Evolutionary conservation across 768 basidiomycete species (phyloP).

Genomic region (Pulveroboletus sp.): DNA sequence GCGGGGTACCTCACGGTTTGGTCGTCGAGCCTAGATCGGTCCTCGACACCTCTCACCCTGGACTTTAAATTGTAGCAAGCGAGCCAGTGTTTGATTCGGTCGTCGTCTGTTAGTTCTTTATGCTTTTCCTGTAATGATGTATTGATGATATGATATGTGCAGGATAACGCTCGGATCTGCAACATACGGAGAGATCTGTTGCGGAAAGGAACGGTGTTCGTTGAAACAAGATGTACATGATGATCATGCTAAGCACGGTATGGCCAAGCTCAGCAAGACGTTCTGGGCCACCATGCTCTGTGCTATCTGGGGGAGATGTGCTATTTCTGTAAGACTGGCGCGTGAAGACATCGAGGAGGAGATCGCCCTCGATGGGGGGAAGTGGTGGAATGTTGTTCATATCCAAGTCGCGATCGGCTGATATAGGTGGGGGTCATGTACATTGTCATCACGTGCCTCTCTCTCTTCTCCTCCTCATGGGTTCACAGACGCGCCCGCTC

Average conservation of each 20-base stretch:
- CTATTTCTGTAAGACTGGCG: conserved; percentile 39
- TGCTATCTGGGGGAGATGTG: conserved; percentile 33
- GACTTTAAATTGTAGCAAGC: conserved; percentile 46
- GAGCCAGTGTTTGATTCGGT: conserved; percentile 46
- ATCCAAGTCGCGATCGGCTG: conserved; percentile 9
- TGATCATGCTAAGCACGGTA: conserved; percentile 46
- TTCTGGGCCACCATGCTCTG: conserved; percentile 51
- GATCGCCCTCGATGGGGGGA: conserved; percentile 52
- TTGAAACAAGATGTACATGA: conserved; percentile 47
- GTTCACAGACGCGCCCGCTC: conserved; percentile 37
- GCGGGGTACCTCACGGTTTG: conserved; percentile 28
- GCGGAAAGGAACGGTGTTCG: conserved; percentile 41
- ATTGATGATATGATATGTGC: background rate
- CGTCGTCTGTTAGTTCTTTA: conserved; percentile 32
- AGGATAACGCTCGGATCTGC: background rate
- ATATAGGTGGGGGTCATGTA: background rate
- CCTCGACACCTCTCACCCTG: conserved; percentile 47
- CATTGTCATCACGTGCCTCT: conserved; percentile 16
- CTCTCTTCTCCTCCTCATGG: conserved; percentile 9
- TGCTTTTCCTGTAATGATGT: conserved; percentile 19
- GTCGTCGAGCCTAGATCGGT: conserved; percentile 32
- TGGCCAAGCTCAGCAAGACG: conserved; percentile 58
- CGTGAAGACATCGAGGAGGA: conserved; percentile 56
- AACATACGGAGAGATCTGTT: conserved; percentile 41
- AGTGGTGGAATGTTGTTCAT: conserved; percentile 41